A percentile compares a stretch with the other conserved stretches of the same genome.
Evolutionary conservation across 345 rosid genomes (phyloP).

Genomic region (Brassica rapa): DNA sequence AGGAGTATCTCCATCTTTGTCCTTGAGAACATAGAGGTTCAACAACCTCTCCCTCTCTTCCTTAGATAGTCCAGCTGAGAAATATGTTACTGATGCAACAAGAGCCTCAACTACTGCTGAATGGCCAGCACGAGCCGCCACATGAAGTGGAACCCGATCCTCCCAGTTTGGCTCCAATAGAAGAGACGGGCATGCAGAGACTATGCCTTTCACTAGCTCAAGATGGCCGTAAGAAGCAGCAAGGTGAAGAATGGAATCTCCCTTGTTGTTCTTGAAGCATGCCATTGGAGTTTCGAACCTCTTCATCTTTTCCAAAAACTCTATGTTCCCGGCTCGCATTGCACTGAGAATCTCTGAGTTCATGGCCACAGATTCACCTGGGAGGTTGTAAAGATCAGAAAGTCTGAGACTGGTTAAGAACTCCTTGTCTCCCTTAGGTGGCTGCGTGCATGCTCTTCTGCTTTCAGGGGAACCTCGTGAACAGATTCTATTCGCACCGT

Average conservation of each 20-base stretch:
- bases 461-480: neutral
- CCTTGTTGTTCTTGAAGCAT: neutral
- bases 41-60: neutral
- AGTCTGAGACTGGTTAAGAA: neutral
- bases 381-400: neutral
- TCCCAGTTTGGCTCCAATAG: neutral
- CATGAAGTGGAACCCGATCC: neutral
- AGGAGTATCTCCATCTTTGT: slow-evolving; percentile 26
- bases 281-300: neutral
- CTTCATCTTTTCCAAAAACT: neutral
- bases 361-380: neutral
- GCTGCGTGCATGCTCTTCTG: neutral
- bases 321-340: neutral
- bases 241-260: neutral
- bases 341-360: neutral
- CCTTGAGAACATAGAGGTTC: neutral
- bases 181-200: neutral
- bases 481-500: neutral
- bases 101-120: neutral
- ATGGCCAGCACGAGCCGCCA: neutral
- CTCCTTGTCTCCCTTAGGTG: neutral
- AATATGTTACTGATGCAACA: neutral
- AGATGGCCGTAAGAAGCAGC: neutral
- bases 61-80: neutral
- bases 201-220: neutral